phyloP scores from a whole-genome alignment of 495 filamentous ascomycete species.

The Neurospora sp. region DNA sequence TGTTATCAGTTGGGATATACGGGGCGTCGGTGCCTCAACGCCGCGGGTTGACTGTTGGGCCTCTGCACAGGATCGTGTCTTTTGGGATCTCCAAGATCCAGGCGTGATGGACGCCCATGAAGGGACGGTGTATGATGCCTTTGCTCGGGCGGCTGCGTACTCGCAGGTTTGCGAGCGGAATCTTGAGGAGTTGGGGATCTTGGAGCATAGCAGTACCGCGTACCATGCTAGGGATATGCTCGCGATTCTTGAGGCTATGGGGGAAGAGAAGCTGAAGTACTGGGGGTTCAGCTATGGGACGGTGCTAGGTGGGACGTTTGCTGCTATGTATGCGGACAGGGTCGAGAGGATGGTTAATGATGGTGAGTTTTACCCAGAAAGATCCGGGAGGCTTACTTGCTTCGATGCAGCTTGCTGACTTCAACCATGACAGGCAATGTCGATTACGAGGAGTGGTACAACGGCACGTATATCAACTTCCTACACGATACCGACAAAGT shows the following conservation, averaged over 20 bases:
- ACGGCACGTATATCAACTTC: conserved; percentile 37
- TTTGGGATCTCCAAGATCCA: conserved; percentile 29
- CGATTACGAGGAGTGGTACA: conserved; percentile 39
- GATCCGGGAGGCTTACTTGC: background rate
- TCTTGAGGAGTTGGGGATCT: conserved; percentile 13
- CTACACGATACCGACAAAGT: conserved; percentile 44
- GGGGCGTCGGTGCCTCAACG: conserved; percentile 34
- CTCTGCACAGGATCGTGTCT: conserved; percentile 18
- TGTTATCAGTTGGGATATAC: conserved; percentile 42
- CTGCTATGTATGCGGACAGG: conserved; percentile 38
- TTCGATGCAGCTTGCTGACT: conserved; percentile 5
- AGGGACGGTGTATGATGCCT: conserved; percentile 30
- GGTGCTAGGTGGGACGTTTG: conserved; percentile 42
- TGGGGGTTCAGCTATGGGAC: conserved; percentile 49
- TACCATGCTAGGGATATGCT: conserved; percentile 35
- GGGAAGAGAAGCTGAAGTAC: conserved; percentile 36
- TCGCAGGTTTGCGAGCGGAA: conserved; percentile 26
- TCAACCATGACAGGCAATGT: conserved; percentile 24
- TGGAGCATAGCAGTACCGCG: conserved; percentile 28
- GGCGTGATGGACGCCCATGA: conserved; percentile 32
- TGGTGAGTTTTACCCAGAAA: conserved; percentile 19
- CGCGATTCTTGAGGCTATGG: conserved; percentile 27
- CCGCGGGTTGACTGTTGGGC: conserved; percentile 37
- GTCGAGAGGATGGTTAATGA: conserved; percentile 41
- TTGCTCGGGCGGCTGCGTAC: conserved; percentile 27